phyloP scores from a whole-genome alignment of 225 moss, liverwort and hornwort species.

The Marchantia polymorpha region DNA sequence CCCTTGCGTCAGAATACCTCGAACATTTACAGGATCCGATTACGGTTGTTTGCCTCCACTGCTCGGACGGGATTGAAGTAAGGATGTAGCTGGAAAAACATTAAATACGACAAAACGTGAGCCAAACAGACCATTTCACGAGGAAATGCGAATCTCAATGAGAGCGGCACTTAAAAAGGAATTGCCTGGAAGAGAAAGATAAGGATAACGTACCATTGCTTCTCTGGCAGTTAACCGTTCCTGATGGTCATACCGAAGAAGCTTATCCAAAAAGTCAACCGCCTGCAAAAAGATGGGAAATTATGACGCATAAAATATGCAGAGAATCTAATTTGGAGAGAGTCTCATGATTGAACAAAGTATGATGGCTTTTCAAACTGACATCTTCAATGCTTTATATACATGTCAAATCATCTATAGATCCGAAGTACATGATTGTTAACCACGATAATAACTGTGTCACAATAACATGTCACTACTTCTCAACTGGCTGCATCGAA shows the following conservation, averaged over 20 bases:
- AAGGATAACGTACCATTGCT: slow-evolving; percentile 40
- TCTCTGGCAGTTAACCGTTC: slow-evolving; percentile 53
- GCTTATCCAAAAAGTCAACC: slow-evolving; percentile 57
- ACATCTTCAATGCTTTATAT: too few relatives aligned
- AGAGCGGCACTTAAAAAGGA: background rate
- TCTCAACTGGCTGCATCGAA: too few relatives aligned
- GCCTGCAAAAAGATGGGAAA: slow-evolving; percentile 31
- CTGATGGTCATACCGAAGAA: slow-evolving; percentile 57
- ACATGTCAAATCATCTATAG: too few relatives aligned
- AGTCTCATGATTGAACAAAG: too few relatives aligned
- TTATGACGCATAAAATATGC: background rate
- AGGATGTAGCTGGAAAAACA: slow-evolving; percentile 65
- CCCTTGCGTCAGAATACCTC: slow-evolving; percentile 5
- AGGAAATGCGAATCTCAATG: background rate
- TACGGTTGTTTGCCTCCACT: slow-evolving; percentile 64
- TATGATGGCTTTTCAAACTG: too few relatives aligned
- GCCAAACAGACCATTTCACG: background rate
- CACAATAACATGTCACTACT: too few relatives aligned
- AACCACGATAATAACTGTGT: too few relatives aligned
- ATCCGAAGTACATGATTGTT: too few relatives aligned
- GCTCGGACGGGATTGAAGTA: slow-evolving; percentile 90
- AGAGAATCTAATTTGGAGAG: background rate
- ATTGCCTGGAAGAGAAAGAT: background rate
- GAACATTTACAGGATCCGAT: slow-evolving; percentile 47
- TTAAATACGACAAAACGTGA: background rate